phyloP scores from a whole-genome alignment of 2,329 filamentous ascomycete species.

The Coniochaeta ligniaria region DNA sequence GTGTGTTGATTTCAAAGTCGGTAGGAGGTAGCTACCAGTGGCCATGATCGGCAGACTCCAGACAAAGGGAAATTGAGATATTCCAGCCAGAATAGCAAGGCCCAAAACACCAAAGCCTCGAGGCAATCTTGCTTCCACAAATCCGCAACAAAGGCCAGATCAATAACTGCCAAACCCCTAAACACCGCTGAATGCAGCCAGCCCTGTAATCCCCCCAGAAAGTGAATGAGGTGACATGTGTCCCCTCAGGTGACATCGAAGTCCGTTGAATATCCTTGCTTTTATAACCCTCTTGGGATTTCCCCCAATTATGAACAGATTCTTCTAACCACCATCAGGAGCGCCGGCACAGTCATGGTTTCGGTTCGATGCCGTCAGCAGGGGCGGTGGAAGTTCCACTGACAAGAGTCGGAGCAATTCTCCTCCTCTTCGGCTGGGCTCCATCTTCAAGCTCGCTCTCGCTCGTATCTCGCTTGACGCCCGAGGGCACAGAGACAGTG shows the following conservation, averaged over 20 bases:
- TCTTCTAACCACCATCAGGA: background rate
- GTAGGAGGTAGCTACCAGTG: background rate
- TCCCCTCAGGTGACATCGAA: background rate
- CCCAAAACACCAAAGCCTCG: background rate
- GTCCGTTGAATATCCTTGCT: background rate
- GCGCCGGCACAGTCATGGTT: background rate
- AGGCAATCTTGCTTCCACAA: background rate
- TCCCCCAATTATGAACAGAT: background rate
- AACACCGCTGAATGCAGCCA: background rate
- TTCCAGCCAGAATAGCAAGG: background rate
- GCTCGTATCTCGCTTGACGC: slow-evolving; percentile 49
- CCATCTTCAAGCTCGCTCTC: slow-evolving; percentile 46
- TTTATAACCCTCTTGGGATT: background rate
- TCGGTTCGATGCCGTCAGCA: background rate
- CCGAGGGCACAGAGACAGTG: slow-evolving; percentile 41
- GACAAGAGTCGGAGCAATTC: slow-evolving; percentile 62
- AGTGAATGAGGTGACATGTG: background rate
- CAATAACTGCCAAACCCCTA: background rate
- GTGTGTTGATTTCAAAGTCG: too few species aligned
- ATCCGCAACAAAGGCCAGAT: background rate
- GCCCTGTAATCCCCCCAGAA: background rate
- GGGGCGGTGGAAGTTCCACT: slow-evolving; percentile 10
- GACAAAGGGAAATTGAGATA: background rate
- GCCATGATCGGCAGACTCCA: background rate
- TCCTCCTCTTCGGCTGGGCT: slow-evolving; percentile 56